Evolutionary conservation across 1,284 basidiomycete genomes (phyloP), one percentile per base, ranked within the genome.

Genomic region (Pterula multifida): DNA sequence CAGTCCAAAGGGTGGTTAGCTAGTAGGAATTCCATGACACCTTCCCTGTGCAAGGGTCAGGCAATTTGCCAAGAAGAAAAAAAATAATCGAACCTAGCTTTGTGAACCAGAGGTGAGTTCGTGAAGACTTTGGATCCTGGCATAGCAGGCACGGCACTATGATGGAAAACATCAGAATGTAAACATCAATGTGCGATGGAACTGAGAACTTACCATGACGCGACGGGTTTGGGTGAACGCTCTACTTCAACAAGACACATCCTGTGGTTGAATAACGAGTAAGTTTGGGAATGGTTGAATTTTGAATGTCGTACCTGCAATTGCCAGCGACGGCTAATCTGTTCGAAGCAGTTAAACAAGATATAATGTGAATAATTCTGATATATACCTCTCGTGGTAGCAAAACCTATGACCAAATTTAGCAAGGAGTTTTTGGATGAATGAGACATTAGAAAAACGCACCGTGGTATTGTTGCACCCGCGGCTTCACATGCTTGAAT

Each of bases 161-260:
- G 49, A n/a, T 35, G 22, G 44, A 45, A 51, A 19, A 42, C 53
- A 26, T 45, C 17, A 57, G 45, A 22, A 45, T 53, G 46, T 49
- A 46, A 48, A 17, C 28, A 48, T n/a, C n/a, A 36, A 21, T 25
- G 19, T 36, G n/a, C 15, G 50, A 28, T 12, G 2, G 12, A 13
- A 25, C 47, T 26, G 36, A 42, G 23, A 26, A 65, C 76, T 56
- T 60, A 86, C 85, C 86, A 89, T 53, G 81, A 90, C 48, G 87
- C 86, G 47, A 94, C 81, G 25, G 93, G 93, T 72, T 96, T 96
- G 50, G 92, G 92, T 53, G 93, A 92, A 56, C 90, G 79, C 67
- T 95, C 89, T 49, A 96, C 92, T 68, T 98, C 95, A 50, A 98
- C 95, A 45, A 98, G 71, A 68, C 95, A 98, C 95, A 96, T 96